A percentile compares a stretch with the other conserved stretches of the same genome.
Evolutionary conservation across 768 basidiomycete species (phyloP).

Genomic region (Auriculariales sp.): DNA sequence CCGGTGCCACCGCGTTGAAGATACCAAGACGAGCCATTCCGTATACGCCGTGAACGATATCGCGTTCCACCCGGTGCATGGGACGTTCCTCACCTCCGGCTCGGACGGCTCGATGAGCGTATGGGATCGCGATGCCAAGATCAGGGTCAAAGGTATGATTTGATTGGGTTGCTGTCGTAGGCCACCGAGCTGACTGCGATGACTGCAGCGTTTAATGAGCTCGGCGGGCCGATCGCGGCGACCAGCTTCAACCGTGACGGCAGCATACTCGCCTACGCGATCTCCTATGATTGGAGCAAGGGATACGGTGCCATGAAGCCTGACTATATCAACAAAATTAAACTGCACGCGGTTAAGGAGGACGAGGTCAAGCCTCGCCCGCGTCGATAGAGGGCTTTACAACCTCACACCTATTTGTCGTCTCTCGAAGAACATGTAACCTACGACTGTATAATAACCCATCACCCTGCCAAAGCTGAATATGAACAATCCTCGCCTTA

Average conservation of each 20-base stretch:
- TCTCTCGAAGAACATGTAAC: no score
- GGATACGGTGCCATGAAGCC: constrained; percentile 11
- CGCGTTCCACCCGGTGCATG: constrained; percentile 37
- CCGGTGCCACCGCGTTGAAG: constrained; percentile 32
- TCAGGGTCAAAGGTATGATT: no score
- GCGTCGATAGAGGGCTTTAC: no score
- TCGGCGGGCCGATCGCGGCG: constrained; percentile 1
- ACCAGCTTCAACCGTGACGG: constrained; percentile 10
- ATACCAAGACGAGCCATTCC: constrained; percentile 25
- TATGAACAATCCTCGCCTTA: no score
- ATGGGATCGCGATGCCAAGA: constrained; percentile 22
- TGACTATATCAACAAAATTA: constrained; percentile 49
- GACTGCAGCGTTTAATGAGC: no score
- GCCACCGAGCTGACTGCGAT: no score
- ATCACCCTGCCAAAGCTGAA: no score
- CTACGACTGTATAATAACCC: no score
- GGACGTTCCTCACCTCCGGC: constrained; percentile 31
- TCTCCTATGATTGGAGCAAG: constrained; percentile 14
- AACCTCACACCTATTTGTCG: no score
- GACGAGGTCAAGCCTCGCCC: constrained; percentile 66
- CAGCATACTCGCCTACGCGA: constrained; percentile 10
- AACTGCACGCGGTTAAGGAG: constrained; percentile 75
- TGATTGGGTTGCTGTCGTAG: no score
- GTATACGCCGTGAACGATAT: constrained; percentile 46
- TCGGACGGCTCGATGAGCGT: constrained; percentile 14